phyloP scores from a whole-genome alignment of 352 stramenopile genomes.

The Pythium sp. region DNA sequence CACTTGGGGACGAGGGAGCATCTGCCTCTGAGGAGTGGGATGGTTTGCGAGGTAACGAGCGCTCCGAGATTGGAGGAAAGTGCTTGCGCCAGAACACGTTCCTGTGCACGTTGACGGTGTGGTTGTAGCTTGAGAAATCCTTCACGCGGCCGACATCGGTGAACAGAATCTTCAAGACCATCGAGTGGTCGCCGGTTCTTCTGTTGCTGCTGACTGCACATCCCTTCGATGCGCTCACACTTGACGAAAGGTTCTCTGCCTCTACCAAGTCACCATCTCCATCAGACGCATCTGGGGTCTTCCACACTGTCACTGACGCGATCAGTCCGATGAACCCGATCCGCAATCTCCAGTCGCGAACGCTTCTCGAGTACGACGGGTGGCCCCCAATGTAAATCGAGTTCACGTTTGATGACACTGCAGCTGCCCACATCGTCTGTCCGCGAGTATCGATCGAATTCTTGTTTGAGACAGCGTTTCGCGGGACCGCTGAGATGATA shows the following conservation, averaged over 20 bases:
- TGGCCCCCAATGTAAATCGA: slow-evolving; percentile 57
- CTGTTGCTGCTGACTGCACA: neutral
- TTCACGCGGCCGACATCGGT: slow-evolving; percentile 25
- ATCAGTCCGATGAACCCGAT: slow-evolving; percentile 59
- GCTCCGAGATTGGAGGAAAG: slow-evolving; percentile 33
- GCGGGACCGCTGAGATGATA: slow-evolving; percentile 17
- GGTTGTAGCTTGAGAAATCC: slow-evolving; percentile 34
- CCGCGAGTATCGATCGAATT: slow-evolving; percentile 7
- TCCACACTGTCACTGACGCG: slow-evolving; percentile 22
- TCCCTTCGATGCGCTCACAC: slow-evolving; percentile 2
- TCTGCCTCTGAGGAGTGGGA: neutral
- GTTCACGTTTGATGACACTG: slow-evolving; percentile 20
- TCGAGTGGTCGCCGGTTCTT: neutral
- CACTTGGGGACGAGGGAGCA: neutral
- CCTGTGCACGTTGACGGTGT: slow-evolving; percentile 34
- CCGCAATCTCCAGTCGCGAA: slow-evolving; percentile 45
- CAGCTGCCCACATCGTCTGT: slow-evolving; percentile 15
- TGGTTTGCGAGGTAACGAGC: neutral
- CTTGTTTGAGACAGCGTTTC: neutral
- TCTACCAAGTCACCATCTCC: neutral
- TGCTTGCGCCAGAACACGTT: slow-evolving; percentile 58
- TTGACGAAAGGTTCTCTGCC: neutral
- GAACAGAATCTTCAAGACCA: slow-evolving; percentile 21
- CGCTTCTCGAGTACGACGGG: slow-evolving; percentile 40
- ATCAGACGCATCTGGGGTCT: neutral